phyloP scores from a whole-genome alignment of 257 asterid species.

The Solanum chilense region DNA sequence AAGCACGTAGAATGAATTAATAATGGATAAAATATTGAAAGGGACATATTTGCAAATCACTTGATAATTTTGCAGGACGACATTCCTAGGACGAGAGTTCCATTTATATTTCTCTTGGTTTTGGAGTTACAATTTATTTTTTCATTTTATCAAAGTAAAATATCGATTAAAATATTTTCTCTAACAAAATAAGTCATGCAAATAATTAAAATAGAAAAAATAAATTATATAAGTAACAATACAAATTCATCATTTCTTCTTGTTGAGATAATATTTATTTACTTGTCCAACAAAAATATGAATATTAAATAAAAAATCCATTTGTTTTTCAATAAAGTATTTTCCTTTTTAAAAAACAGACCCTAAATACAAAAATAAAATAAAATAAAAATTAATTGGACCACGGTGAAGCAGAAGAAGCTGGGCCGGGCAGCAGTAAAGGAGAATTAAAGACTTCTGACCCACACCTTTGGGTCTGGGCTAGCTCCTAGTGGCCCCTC shows the following conservation, averaged over 20 bases:
- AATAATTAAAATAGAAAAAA: too few species aligned
- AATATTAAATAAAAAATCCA: too few species aligned
- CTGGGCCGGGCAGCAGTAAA: slow-evolving; percentile 14
- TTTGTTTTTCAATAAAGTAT: too few species aligned
- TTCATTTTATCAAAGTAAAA: neutral
- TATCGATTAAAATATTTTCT: neutral
- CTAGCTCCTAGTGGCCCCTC: neutral
- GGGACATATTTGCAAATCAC: neutral
- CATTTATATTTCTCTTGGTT: neutral
- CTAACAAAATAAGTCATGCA: rapidly evolving
- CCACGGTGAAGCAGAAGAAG: slow-evolving; percentile 15
- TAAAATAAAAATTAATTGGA: slow-evolving; percentile 14
- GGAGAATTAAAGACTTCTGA: slow-evolving; percentile 18
- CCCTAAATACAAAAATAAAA: neutral
- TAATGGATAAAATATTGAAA: neutral
- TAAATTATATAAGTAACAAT: too few species aligned
- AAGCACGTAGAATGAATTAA: neutral
- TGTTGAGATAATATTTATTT: neutral
- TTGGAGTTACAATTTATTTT: neutral
- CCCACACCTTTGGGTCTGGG: slow-evolving; percentile 11
- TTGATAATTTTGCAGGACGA: neutral
- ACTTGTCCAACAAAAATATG: neutral
- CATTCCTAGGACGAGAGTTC: neutral
- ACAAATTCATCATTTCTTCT: neutral
- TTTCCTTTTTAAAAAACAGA: neutral